Evolutionary conservation across 1,139 yeast species (phyloP), one percentile per base, ranked within the genome.

Genomic region (Taphrina sp.): DNA sequence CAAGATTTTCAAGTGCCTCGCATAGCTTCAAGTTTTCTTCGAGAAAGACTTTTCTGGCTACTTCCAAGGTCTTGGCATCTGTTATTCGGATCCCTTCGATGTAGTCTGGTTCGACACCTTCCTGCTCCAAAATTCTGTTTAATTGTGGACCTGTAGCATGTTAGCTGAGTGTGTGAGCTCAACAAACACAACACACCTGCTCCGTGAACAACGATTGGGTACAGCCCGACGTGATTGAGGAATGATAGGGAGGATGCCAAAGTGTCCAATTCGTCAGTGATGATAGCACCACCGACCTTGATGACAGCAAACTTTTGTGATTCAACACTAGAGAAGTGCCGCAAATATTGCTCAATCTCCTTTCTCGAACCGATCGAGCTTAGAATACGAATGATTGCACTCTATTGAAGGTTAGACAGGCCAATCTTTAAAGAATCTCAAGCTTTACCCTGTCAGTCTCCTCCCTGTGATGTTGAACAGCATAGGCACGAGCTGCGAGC

Each of bases 231-330:
- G 69, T 94, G 99, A 74, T 92, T 92, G 64, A 92, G 76, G 70
- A 92, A 92, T 4, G 98, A 97, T 61, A 92, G 75, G 67, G 97
- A 90, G 0, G 96, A 87, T 0, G 98, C 98, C 64, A 92, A 76
- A 71, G 92, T 95, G 12, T 89, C 85, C 62, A 94, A 74, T 65
- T 90, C 94, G 66, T 92, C 95, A 51, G 97, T 90, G 69, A 92
- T 92, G 66, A 94, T 90, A 39, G 98, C 99, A 63, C 99, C 99
- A 39, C 99, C 99, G 37, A 92, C 98, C 72, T 92, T 92, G 72
- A 92, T 92, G 49, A 92, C 96, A 10, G 99, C 99, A 67, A 92
- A 92, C 69, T 92, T 97, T 70, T 92, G 98, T 64, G 67, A 64
- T 60, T 72, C 71, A 24, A 92, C 97, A 29, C 96, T 88, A 1